These are phyloP conservation scores for Botrytis medusae DNA, from an alignment of 2,329 filamentous ascomycete species.

Conservation along the genomic window DNA sequence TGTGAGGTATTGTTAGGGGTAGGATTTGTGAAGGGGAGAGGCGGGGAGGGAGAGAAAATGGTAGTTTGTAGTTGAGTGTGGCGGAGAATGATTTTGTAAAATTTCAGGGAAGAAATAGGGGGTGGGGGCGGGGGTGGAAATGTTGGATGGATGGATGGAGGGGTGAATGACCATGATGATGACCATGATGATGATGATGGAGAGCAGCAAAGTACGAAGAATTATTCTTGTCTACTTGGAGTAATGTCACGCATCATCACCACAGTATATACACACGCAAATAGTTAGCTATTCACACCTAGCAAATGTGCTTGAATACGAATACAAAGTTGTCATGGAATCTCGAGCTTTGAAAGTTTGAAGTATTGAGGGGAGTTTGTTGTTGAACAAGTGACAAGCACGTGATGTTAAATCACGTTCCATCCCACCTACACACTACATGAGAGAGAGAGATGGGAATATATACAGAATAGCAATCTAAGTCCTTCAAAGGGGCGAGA, in stretches of 20 bases:
- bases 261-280: not conserved
- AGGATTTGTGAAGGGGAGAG: not conserved
- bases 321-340: not conserved
- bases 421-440: too few relatives aligned
- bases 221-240: not conserved
- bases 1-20: not conserved
- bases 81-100: not conserved
- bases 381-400: too few relatives aligned
- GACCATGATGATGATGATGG: not conserved
- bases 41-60: too few relatives aligned
- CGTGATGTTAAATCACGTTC: too few relatives aligned
- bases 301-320: not conserved
- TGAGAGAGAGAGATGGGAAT: too few relatives aligned
- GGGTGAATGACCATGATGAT: not conserved
- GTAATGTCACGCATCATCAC: not conserved
- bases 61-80: not conserved
- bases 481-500: too few relatives aligned
- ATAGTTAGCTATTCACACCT: not conserved
- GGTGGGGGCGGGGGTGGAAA: too few relatives aligned
- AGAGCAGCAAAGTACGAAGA: not conserved
- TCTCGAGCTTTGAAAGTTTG: not conserved
- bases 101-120: accelerated
- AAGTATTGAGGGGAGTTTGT: too few relatives aligned
- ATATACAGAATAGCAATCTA: too few relatives aligned
- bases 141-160: not conserved